Evolutionary conservation across 2,329 filamentous ascomycete species (phyloP), one percentile per base, ranked within the genome.

Genomic region (Beauveria caledonica): DNA sequence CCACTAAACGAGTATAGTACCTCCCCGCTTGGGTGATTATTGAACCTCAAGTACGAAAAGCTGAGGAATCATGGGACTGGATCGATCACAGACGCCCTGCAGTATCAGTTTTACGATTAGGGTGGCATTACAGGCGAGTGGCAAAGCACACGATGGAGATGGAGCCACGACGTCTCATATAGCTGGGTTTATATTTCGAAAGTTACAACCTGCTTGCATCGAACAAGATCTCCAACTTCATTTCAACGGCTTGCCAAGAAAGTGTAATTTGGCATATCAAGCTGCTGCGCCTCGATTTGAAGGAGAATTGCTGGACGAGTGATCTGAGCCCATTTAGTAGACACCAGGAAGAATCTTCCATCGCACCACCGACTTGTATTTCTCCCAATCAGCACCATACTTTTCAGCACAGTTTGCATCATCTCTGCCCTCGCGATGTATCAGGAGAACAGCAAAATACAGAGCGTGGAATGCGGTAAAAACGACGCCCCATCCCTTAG

Each of bases 381-480:
- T 82, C 60, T 90, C 85, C 92, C 92, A 97, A 68, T 96, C 90
- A 64, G 86, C 85, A 5, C 92, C 92, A 70, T 96, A 96, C 79
- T 96, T 96, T 67, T 82, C 82, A 60, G 81, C 79, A 71, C 92
- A 97, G 76, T 94, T 94, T 69, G 88, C 88, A 66, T 96, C 91
- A 65, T 96, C 92, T 61, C 92, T 81, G 58, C 85, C 77, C 73
- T 95, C 90, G 15, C 92, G 87, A 70, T 96, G 92, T 58, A 96
- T 78, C 15, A 96, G 79, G 64, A 97, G 73, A 11, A 94, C 77
- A 0, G 85, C 91, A 74, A 96, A 96, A 76, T 96, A 97, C 5
- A 94, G 69, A 62, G 95, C 81, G 75, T 94, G 96, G 70, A 96
- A 95, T 76, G 96, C 96, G 0, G 92, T 96, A 66, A 96, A 85